Percentiles rank a stretch among this genome's conserved stretches.
Evolutionary conservation across 257 asterid species (phyloP).

Genomic region (Primulina huaijiensis): DNA sequence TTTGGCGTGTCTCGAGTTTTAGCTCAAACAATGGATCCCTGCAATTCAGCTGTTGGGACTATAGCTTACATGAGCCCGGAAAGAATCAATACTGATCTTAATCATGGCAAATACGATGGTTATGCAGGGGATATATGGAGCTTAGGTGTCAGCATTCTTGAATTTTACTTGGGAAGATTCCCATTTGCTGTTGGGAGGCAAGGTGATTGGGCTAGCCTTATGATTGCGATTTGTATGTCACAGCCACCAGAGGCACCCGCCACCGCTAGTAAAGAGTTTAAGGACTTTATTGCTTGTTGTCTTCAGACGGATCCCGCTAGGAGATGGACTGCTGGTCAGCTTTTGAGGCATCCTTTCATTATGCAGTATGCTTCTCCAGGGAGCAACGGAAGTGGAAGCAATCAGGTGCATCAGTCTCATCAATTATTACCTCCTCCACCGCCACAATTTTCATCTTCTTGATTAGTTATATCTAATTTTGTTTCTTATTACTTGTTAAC

Average conservation of each 20-base stretch:
- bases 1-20: conserved; percentile 28
- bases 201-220: conserved; percentile 92
- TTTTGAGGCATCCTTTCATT: conserved; percentile 53
- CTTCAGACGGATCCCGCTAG: conserved; percentile 53
- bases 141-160: conserved; percentile 81
- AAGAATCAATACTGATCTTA: conserved; percentile 82
- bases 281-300: conserved; percentile 57
- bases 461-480: conserved; percentile 25
- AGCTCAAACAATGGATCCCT: conserved; percentile 25
- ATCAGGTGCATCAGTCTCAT: conserved; percentile 42
- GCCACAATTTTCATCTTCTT: conserved; percentile 59
- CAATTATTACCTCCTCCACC: conserved; percentile 68
- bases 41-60: conserved; percentile 37
- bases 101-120: conserved; percentile 79
- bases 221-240: conserved; percentile 88
- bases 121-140: conserved; percentile 96
- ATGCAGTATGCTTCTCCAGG: conserved; percentile 42
- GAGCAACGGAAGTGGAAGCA: conserved; percentile 27
- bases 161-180: conserved; percentile 72
- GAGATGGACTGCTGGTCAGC: conserved; percentile 53
- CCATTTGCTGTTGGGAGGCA: conserved; percentile 76
- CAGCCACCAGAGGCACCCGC: conserved; percentile 85
- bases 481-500: conserved; percentile 11
- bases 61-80: conserved; percentile 95
- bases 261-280: conserved; percentile 63